Evolutionary conservation across 371 early-diverging fungal species (phyloP).

Genomic region (Synchytrium microbalum): DNA sequence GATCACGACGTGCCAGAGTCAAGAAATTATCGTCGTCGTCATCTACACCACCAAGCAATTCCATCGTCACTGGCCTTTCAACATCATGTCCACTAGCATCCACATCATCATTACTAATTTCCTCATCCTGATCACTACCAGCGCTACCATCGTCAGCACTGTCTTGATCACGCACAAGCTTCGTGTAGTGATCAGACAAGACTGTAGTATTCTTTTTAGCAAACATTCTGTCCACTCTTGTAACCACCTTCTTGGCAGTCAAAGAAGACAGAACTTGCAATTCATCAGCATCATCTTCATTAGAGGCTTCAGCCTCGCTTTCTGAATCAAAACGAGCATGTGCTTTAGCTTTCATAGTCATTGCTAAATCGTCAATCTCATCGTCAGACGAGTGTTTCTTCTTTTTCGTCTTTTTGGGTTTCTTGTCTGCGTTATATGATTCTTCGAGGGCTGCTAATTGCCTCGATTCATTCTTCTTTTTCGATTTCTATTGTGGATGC

Average conservation of each 20-base stretch:
- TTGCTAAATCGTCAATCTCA: too few species aligned
- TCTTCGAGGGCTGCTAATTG: too few species aligned
- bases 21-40: slow-evolving; percentile 59
- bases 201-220: slow-evolving; percentile 83
- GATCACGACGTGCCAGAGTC: slow-evolving; percentile 59
- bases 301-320: slow-evolving; percentile 23
- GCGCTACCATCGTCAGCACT: neutral
- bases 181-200: slow-evolving; percentile 83
- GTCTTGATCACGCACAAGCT: slow-evolving; percentile 19
- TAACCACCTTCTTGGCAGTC: slow-evolving; percentile 40
- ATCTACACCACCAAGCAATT: slow-evolving; percentile 32
- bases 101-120: slow-evolving; percentile 4
- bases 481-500: neutral
- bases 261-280: slow-evolving; percentile 5
- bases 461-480: too few species aligned
- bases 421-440: too few species aligned
- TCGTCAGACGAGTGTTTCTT: too few species aligned
- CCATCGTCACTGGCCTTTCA: slow-evolving; percentile 55
- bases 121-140: slow-evolving; percentile 16
- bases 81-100: neutral
- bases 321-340: slow-evolving; percentile 25
- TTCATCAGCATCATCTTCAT: slow-evolving; percentile 9
- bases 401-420: too few species aligned
- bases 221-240: slow-evolving; percentile 87
- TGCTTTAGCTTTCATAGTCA: slow-evolving; percentile 14